Percentiles rank a stretch among this genome's conserved stretches.
Conservation (phyloP, 345 rosid genomes). For the Salix viminalis region DNA sequence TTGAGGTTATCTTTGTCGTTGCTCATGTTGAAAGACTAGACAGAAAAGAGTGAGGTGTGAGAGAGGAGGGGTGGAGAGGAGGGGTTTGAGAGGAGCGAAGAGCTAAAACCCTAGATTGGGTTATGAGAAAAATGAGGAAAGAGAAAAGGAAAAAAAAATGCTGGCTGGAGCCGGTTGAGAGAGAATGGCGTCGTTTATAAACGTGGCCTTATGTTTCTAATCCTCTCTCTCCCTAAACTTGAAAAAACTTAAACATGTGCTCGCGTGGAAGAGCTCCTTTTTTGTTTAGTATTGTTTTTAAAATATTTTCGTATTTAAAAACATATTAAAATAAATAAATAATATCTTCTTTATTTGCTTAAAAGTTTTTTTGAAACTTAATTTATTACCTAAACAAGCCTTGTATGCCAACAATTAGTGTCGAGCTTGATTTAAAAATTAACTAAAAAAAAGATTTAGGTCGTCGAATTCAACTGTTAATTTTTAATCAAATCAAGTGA, state of each 20-base stretch:
- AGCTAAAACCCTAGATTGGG: conserved; percentile 55
- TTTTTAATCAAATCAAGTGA: too few species aligned
- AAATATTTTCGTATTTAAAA: too few species aligned
- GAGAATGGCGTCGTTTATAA: neutral
- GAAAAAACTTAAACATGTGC: neutral
- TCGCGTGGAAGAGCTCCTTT: neutral
- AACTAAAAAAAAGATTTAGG: too few species aligned
- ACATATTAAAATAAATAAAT: too few species aligned
- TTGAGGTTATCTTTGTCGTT: conserved; percentile 54
- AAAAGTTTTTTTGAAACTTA: too few species aligned
- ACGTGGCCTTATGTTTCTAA: neutral
- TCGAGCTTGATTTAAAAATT: too few species aligned
- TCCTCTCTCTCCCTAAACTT: neutral
- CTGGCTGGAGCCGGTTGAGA: neutral
- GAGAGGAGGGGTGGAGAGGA: too few species aligned
- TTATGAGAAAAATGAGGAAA: neutral
- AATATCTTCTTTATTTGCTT: too few species aligned
- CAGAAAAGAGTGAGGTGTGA: neutral
- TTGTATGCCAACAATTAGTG: too few species aligned
- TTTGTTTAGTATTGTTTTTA: too few species aligned
- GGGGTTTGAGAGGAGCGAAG: neutral
- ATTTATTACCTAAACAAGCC: too few species aligned
- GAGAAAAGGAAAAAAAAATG: neutral
- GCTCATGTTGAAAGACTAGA: conserved; percentile 43
- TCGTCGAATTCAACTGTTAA: too few species aligned